Percentiles rank a stretch among this genome's conserved stretches.
Evolutionary conservation across 768 basidiomycete genomes (phyloP).

Genomic region (Lactifluus pinguis): DNA sequence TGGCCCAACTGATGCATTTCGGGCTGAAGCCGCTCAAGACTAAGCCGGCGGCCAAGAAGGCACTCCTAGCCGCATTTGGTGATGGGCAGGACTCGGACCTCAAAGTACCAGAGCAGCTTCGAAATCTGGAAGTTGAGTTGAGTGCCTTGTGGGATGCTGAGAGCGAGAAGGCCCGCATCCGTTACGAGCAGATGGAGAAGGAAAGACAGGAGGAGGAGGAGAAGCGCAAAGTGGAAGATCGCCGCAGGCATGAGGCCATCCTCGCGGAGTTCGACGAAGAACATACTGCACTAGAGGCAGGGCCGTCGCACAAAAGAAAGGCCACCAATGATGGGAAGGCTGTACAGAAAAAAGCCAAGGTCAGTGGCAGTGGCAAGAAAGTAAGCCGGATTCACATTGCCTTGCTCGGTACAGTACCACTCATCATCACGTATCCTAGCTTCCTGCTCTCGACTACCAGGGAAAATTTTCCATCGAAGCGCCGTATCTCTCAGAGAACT

Average conservation of each 20-base stretch:
- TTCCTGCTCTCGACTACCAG: background rate
- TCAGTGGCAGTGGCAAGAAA: background rate
- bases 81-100: background rate
- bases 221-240: background rate
- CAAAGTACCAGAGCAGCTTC: background rate
- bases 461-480: background rate
- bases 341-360: background rate
- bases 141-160: background rate
- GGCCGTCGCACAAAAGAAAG: background rate
- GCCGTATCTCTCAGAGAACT: background rate
- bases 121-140: background rate
- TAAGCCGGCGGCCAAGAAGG: background rate
- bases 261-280: background rate
- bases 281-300: background rate
- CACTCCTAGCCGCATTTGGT: background rate
- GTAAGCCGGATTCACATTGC: background rate
- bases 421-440: background rate
- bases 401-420: background rate
- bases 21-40: background rate
- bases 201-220: background rate
- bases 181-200: background rate
- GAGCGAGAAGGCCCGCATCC: background rate
- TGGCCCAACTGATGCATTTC: background rate
- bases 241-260: background rate
- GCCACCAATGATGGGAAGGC: background rate